These are phyloP conservation scores for Stachybotrys echinatus DNA, from an alignment of 2,329 filamentous ascomycete genomes.

Conservation along the genomic window DNA sequence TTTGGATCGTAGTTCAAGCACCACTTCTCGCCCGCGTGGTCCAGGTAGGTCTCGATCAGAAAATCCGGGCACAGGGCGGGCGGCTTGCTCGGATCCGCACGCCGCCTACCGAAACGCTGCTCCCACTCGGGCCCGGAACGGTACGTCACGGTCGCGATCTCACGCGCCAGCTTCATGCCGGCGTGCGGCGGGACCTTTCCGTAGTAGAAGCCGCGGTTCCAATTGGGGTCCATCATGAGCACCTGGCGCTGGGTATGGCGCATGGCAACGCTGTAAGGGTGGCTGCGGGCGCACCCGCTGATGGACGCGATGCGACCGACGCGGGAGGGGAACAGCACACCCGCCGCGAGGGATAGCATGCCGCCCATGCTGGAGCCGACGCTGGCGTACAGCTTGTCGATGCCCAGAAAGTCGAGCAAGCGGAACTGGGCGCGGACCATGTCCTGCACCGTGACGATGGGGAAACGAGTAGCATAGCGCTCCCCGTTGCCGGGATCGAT, in stretches of 20 bases:
- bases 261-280: conserved; percentile 98
- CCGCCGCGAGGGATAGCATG: conserved; percentile 92
- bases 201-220: conserved; percentile 94
- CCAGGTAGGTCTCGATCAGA: conserved; percentile 94
- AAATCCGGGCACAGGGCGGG: conserved; percentile 97
- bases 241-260: conserved; percentile 95
- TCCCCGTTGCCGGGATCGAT: conserved; percentile 84
- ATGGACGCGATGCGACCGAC: conserved; percentile 82
- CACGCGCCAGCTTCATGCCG: conserved; percentile 95
- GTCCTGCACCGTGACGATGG: conserved; percentile 91
- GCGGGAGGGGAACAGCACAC: conserved; percentile 74
- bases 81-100: conserved; percentile 79
- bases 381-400: conserved; percentile 78
- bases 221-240: conserved; percentile 98
- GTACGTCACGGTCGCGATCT: conserved; percentile 98
- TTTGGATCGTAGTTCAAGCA: conserved; percentile 96
- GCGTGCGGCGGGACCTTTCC: conserved; percentile 82
- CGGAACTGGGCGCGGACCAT: conserved; percentile 97
- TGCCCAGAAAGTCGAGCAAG: conserved; percentile 72
- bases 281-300: conserved; percentile 87
- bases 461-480: conserved; percentile 89
- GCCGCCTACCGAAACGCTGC: conserved; percentile 79
- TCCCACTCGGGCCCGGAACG: conserved; percentile 97
- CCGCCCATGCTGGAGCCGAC: conserved; percentile 97
- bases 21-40: conserved; percentile 98